Conservation (phyloP, 2,329 filamentous ascomycete species). For the Tricladium varicosporioides region DNA sequence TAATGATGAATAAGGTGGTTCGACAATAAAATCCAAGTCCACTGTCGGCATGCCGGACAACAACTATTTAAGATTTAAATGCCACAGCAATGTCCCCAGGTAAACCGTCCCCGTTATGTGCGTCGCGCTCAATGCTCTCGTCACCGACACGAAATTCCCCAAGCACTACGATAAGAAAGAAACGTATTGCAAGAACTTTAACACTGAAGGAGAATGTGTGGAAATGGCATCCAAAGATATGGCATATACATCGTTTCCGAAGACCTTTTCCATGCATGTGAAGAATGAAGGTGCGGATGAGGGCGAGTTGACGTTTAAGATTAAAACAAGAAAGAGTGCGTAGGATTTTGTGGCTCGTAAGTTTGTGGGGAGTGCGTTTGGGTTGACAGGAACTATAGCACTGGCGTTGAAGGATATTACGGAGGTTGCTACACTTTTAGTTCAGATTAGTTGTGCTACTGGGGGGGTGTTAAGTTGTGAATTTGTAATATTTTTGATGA, state of each 20-base stretch:
- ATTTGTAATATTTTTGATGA: no score
- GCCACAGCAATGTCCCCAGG: background rate
- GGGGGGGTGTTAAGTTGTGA: no score
- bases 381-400: background rate
- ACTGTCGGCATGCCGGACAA: background rate
- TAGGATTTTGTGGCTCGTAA: constrained; percentile 2
- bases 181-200: background rate
- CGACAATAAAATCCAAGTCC: constrained; percentile 4
- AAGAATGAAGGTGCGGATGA: background rate
- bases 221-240: background rate
- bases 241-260: background rate
- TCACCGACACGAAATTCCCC: background rate
- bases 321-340: background rate
- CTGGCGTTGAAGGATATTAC: background rate
- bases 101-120: background rate
- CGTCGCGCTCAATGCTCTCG: background rate
- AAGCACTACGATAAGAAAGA: constrained; percentile 3
- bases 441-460: no score
- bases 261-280: background rate
- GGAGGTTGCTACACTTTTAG: no score
- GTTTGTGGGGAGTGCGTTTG: background rate
- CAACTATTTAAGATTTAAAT: background rate
- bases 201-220: background rate
- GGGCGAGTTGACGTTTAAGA: background rate
- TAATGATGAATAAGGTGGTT: background rate